Evolutionary conservation across 83 land plant species (phyloP).

Genomic region (Picea abies): DNA sequence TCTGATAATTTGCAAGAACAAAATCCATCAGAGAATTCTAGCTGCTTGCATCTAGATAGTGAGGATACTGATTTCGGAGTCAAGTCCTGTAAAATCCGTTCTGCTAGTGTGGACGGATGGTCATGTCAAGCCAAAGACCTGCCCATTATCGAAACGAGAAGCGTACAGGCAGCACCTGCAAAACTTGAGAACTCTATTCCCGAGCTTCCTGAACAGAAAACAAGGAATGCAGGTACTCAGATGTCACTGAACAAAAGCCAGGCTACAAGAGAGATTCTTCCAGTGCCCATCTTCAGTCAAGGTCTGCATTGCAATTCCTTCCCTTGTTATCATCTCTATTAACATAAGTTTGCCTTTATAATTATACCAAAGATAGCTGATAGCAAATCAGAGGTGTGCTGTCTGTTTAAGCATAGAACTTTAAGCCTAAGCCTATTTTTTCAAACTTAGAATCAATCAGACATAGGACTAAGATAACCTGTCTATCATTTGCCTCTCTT

Average conservation of each 20-base stretch:
- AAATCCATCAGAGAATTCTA: not conserved
- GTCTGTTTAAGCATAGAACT: no score
- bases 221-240: not conserved
- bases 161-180: not conserved
- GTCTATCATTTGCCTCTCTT: no score
- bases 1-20: not conserved
- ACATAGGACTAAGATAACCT: no score
- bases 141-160: not conserved
- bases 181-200: not conserved
- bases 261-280: conserved; percentile 8
- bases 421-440: no score
- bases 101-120: conserved; percentile 45
- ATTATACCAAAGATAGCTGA: no score
- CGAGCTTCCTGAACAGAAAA: not conserved
- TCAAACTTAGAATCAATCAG: no score
- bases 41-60: not conserved
- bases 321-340: no score
- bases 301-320: not conserved
- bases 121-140: conserved; percentile 21
- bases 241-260: not conserved
- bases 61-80: not conserved
- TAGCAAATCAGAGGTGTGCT: no score
- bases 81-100: conserved; percentile 20
- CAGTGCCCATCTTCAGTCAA: conserved; percentile 1
- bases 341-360: no score